Conservation (phyloP, 2,329 filamentous ascomycete genomes). For the Hirsutella rhossiliensis region DNA sequence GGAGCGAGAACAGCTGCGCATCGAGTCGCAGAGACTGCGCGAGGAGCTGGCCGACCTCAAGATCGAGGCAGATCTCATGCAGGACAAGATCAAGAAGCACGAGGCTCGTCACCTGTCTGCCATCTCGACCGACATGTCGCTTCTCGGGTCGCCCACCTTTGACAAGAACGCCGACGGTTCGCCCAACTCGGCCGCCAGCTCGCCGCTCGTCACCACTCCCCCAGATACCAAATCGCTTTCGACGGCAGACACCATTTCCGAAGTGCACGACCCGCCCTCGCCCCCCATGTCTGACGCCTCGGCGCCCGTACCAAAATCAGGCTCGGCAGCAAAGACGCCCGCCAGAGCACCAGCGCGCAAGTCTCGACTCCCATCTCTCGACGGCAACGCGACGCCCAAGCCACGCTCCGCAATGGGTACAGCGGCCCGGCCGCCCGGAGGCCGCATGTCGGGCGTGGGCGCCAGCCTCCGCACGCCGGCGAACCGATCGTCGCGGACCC, state of each 20-base stretch:
- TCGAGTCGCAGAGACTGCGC: slow-evolving; percentile 78
- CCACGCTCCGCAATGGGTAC: slow-evolving; percentile 33
- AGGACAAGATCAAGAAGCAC: slow-evolving; percentile 79
- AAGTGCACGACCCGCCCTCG: slow-evolving; percentile 75
- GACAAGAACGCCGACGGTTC: slow-evolving; percentile 59
- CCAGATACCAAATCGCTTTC: slow-evolving; percentile 57
- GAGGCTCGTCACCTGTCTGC: slow-evolving; percentile 44
- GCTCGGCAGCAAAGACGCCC: slow-evolving; percentile 27
- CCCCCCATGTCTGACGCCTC: slow-evolving; percentile 87
- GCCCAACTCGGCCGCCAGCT: slow-evolving; percentile 77
- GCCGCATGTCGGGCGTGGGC: slow-evolving; percentile 34
- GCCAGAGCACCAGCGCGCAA: slow-evolving; percentile 21
- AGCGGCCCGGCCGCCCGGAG: slow-evolving; percentile 5
- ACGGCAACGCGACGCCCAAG: slow-evolving; percentile 43
- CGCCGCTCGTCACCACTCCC: slow-evolving; percentile 80
- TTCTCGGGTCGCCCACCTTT: slow-evolving; percentile 59
- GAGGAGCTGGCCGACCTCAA: slow-evolving; percentile 89
- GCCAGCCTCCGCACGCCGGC: slow-evolving; percentile 32
- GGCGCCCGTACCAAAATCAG: slow-evolving; percentile 39
- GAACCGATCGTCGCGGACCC: slow-evolving; percentile 40
- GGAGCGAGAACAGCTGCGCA: slow-evolving; percentile 78
- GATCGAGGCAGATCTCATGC: slow-evolving; percentile 87
- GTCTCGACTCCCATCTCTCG: slow-evolving; percentile 42
- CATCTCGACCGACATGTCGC: slow-evolving; percentile 50
- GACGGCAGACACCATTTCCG: slow-evolving; percentile 45